phyloP scores from a whole-genome alignment of 2,329 filamentous ascomycete species.

The Cytospora paraplurivora region DNA sequence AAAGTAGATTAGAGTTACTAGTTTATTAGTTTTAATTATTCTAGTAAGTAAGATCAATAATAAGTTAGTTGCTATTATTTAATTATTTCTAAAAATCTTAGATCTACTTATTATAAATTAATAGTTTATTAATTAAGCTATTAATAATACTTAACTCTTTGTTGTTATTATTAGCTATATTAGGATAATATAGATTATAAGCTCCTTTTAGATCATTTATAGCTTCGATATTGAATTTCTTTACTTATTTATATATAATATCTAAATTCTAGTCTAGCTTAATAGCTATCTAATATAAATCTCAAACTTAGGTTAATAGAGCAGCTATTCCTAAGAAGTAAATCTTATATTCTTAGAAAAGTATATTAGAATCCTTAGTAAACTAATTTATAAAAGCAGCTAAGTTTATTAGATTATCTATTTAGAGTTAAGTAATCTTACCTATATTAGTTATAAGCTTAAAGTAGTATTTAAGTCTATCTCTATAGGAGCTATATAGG shows the following conservation, averaged over 20 bases:
- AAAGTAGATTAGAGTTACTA: no score
- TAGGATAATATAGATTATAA: background rate
- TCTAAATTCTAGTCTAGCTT: background rate
- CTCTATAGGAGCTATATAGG: no score
- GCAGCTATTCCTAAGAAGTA: background rate
- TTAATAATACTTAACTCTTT: background rate
- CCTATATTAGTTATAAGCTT: slow-evolving; percentile 1
- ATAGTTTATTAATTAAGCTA: background rate
- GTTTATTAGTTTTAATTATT: no score
- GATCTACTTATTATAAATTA: background rate
- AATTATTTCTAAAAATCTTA: background rate
- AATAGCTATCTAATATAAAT: slow-evolving; percentile 3
- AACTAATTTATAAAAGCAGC: background rate
- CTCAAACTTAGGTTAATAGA: background rate
- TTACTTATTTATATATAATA: slow-evolving; percentile 10
- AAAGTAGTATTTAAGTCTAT: no score
- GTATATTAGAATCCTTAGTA: background rate
- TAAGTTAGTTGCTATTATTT: background rate
- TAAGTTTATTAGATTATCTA: slow-evolving; percentile 13
- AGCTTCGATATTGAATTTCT: background rate
- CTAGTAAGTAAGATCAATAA: background rate
- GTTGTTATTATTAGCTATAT: background rate
- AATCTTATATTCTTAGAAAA: background rate
- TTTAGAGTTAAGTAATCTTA: background rate
- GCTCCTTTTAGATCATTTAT: background rate